A percentile compares a stretch with the other conserved stretches of the same genome.
Evolutionary conservation across 441 rosid species (phyloP).

Genomic region (Erodium chrysanthum): DNA sequence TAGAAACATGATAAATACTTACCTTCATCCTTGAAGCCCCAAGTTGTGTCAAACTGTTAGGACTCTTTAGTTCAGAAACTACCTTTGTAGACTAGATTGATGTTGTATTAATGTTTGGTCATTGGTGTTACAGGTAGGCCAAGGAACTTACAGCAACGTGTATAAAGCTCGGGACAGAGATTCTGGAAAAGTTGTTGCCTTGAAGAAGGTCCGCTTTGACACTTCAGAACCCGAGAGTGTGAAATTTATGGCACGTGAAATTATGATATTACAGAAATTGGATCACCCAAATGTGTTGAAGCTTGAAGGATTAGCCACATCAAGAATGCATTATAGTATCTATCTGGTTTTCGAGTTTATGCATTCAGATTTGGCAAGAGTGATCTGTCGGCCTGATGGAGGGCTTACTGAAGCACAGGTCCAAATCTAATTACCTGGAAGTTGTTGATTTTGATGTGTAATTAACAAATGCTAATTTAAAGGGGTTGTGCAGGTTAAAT

Average conservation of each 20-base stretch:
- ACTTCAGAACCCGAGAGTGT: slow-evolving; percentile 84
- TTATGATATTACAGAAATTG: slow-evolving; percentile 50
- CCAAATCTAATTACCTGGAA: not conserved
- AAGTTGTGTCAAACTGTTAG: not conserved
- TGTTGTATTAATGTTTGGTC: not conserved
- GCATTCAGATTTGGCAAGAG: slow-evolving; percentile 87
- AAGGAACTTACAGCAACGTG: slow-evolving; percentile 87
- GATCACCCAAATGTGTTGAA: slow-evolving; percentile 82
- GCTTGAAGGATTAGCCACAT: slow-evolving; percentile 78
- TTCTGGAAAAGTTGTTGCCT: slow-evolving; percentile 72
- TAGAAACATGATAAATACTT: not conserved
- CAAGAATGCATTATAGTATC: slow-evolving; percentile 75
- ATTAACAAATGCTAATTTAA: not conserved
- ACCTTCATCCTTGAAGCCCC: not conserved
- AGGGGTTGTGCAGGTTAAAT: slow-evolving; percentile 44
- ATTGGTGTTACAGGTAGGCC: slow-evolving; percentile 49
- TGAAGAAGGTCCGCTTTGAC: slow-evolving; percentile 85
- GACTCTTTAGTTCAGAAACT: not conserved
- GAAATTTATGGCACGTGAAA: slow-evolving; percentile 90
- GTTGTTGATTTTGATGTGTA: not conserved
- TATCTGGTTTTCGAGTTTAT: slow-evolving; percentile 78
- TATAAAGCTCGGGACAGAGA: slow-evolving; percentile 73
- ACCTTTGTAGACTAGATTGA: not conserved
- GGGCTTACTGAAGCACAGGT: slow-evolving; percentile 85
- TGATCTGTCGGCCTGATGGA: slow-evolving; percentile 47